Evolutionary conservation across 2,329 filamentous ascomycete species (phyloP).

Genomic region (Ophioceras dolichostomum): DNA sequence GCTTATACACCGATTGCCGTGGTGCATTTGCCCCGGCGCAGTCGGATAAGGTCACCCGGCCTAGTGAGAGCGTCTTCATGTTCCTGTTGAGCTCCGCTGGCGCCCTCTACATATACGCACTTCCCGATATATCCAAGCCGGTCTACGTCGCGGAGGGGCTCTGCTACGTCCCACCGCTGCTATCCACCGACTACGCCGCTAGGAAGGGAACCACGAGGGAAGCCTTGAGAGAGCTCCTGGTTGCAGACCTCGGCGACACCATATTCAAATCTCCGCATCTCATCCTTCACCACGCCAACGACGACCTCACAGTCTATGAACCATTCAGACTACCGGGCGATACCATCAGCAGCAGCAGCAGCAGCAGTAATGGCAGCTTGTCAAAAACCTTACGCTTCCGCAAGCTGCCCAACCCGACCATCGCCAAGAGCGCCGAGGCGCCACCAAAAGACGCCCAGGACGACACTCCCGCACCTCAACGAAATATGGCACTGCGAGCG

Average conservation of each 20-base stretch:
- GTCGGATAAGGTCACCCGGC: slow-evolving; percentile 24
- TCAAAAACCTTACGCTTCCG: slow-evolving; percentile 56
- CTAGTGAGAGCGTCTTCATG: slow-evolving; percentile 46
- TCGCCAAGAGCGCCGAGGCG: slow-evolving; percentile 46
- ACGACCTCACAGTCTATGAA: slow-evolving; percentile 81
- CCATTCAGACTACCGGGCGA: slow-evolving; percentile 49
- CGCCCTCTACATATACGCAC: slow-evolving; percentile 62
- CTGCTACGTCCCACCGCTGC: slow-evolving; percentile 61
- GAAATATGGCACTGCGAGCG: slow-evolving; percentile 36
- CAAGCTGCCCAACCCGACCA: slow-evolving; percentile 57
- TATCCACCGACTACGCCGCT: slow-evolving; percentile 59
- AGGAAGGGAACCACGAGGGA: slow-evolving; percentile 63
- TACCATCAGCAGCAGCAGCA: too few relatives aligned
- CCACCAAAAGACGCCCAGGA: slow-evolving; percentile 28
- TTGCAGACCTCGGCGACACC: slow-evolving; percentile 74
- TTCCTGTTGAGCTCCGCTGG: slow-evolving; percentile 70
- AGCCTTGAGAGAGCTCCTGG: slow-evolving; percentile 62
- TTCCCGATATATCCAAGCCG: slow-evolving; percentile 60
- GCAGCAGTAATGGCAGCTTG: slow-evolving; percentile 27
- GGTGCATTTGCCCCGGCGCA: slow-evolving; percentile 36
- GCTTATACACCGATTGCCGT: slow-evolving; percentile 60
- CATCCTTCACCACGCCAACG: slow-evolving; percentile 67
- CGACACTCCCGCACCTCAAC: slow-evolving; percentile 30
- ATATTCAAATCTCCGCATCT: slow-evolving; percentile 63
- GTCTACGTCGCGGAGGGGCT: slow-evolving; percentile 68